These are phyloP conservation scores for Catharanthus roseus DNA, from an alignment of 257 asterid genomes.

Conservation along the genomic window DNA sequence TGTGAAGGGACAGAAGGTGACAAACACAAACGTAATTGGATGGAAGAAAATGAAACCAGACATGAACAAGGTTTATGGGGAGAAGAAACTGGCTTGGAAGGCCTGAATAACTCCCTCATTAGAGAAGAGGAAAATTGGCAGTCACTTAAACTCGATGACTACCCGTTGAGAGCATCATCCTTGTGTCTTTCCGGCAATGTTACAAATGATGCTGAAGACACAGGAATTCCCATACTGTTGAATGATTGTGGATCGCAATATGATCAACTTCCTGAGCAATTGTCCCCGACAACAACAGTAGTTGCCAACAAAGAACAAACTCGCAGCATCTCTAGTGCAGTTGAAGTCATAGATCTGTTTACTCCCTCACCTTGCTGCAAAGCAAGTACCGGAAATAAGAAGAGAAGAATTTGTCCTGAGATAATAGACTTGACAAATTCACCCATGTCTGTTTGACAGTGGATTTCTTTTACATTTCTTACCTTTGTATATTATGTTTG, in stretches of 20 bases:
- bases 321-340: constrained; percentile 18
- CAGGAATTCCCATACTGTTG: constrained; percentile 5
- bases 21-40: constrained; percentile 11
- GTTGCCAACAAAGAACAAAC: constrained; percentile 19
- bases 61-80: background rate
- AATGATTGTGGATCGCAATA: constrained; percentile 13
- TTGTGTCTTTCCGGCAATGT: constrained; percentile 5
- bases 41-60: constrained; percentile 11
- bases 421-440: constrained; percentile 85
- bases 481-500: constrained; percentile 15
- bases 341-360: constrained; percentile 64
- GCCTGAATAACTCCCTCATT: constrained; percentile 2
- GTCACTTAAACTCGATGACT: constrained; percentile 14
- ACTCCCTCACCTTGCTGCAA: constrained; percentile 64
- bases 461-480: background rate
- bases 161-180: constrained; percentile 3
- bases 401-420: constrained; percentile 48
- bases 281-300: constrained; percentile 11
- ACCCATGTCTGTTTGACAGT: constrained; percentile 36
- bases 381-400: constrained; percentile 36
- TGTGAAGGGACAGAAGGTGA: constrained; percentile 16
- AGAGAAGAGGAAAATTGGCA: constrained; percentile 6
- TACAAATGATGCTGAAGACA: constrained; percentile 15
- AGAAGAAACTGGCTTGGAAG: background rate
- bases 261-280: constrained; percentile 9